phyloP scores from a whole-genome alignment of 768 basidiomycete species.

The Grammothele lineata region DNA sequence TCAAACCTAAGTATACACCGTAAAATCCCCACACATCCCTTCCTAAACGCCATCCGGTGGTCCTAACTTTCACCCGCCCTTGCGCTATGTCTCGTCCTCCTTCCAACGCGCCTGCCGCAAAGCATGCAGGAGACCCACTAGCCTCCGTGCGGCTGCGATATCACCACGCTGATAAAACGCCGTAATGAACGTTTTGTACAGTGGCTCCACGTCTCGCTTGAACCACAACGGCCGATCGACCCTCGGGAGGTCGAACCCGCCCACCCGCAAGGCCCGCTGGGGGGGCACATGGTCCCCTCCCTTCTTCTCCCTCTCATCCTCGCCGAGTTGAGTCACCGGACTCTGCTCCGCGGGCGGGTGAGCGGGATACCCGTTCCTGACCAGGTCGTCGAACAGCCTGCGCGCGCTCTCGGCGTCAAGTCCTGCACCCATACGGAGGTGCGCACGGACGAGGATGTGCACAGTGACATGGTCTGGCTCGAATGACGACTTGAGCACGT shows the following conservation, averaged over 20 bases:
- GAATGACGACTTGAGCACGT: slow-evolving; percentile 47
- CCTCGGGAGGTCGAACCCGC: slow-evolving; percentile 30
- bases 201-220: slow-evolving; percentile 54
- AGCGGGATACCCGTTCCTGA: slow-evolving; percentile 54
- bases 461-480: slow-evolving; percentile 62
- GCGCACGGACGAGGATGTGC: slow-evolving; percentile 62
- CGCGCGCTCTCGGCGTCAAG: slow-evolving; percentile 43
- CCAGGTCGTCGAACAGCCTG: slow-evolving; percentile 60
- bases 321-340: background rate
- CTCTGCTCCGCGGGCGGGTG: background rate
- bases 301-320: background rate
- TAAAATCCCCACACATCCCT: too few species aligned
- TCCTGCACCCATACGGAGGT: slow-evolving; percentile 47
- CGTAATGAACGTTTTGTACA: slow-evolving; percentile 72
- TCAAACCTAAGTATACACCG: too few species aligned
- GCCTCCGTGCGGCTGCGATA: slow-evolving; percentile 42
- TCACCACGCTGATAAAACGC: slow-evolving; percentile 58
- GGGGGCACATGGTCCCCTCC: slow-evolving; percentile 26
- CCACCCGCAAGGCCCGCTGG: background rate
- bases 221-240: slow-evolving; percentile 46
- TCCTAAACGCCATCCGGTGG: too few species aligned
- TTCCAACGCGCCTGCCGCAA: slow-evolving; percentile 2
- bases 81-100: too few species aligned
- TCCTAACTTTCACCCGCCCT: too few species aligned
- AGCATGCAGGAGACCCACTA: slow-evolving; percentile 45